A percentile compares a stretch with the other conserved stretches of the same genome.
Evolutionary conservation across 2,329 filamentous ascomycete genomes (phyloP).

Genomic region (Epichloe typhina): DNA sequence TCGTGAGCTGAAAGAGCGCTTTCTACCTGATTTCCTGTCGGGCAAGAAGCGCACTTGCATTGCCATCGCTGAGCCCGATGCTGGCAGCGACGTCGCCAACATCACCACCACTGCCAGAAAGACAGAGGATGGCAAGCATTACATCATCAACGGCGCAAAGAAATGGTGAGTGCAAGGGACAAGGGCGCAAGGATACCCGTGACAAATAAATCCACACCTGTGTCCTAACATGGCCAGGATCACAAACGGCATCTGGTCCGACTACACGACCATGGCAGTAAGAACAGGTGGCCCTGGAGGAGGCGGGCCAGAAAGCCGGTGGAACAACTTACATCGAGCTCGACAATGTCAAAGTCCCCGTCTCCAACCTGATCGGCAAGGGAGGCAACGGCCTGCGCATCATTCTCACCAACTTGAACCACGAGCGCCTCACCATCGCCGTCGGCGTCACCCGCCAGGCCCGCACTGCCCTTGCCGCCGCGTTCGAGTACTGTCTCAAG

Average conservation of each 20-base stretch:
- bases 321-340: conserved; percentile 44
- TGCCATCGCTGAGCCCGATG: no score
- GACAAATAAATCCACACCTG: no score
- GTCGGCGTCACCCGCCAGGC: conserved; percentile 43
- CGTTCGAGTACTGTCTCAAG: conserved; percentile 35
- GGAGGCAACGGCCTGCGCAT: conserved; percentile 43
- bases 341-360: conserved; percentile 41
- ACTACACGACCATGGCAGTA: conserved; percentile 49
- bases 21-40: no score
- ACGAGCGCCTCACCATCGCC: conserved; percentile 46
- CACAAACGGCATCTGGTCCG: conserved; percentile 46
- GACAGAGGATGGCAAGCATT: conserved; percentile 30
- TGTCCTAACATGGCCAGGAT: conserved; percentile 23
- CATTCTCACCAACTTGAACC: conserved; percentile 44
- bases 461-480: conserved; percentile 39
- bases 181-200: background rate
- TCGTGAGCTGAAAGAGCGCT: no score
- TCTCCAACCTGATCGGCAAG: conserved; percentile 25
- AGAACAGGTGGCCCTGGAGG: conserved; percentile 42
- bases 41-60: no score
- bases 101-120: no score
- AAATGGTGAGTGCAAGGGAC: conserved; percentile 33
- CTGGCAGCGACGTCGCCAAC: no score
- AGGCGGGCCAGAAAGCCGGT: conserved; percentile 38
- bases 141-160: conserved; percentile 52